Conservation (phyloP, 768 basidiomycete genomes). For the Cytidiella melzeri region DNA sequence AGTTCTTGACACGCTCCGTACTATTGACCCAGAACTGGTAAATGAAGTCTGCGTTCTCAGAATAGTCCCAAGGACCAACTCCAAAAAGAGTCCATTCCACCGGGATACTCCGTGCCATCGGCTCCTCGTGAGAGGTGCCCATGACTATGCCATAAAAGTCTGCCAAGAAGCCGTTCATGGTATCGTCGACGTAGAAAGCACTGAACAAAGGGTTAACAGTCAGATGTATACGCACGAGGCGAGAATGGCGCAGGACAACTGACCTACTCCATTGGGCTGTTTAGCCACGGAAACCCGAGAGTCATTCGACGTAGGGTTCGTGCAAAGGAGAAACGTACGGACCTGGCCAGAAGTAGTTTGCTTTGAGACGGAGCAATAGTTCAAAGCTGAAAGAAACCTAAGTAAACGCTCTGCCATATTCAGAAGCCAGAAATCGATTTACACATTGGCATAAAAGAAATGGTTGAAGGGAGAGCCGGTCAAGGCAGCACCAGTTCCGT, state of each 20-base stretch:
- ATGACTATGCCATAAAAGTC: slow-evolving; percentile 64
- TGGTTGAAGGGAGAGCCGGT: slow-evolving; percentile 58
- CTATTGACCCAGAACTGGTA: slow-evolving; percentile 59
- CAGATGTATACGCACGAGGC: neutral
- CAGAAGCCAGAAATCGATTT: slow-evolving; percentile 15
- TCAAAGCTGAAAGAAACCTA: slow-evolving; percentile 44
- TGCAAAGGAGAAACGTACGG: neutral
- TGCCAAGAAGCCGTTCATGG: slow-evolving; percentile 54
- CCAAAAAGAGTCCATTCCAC: slow-evolving; percentile 57
- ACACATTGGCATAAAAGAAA: slow-evolving; percentile 53
- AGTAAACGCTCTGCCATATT: slow-evolving; percentile 9
- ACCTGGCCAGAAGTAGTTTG: slow-evolving; percentile 67
- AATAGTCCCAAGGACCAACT: slow-evolving; percentile 58
- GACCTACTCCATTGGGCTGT: slow-evolving; percentile 32
- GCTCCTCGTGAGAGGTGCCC: slow-evolving; percentile 73
- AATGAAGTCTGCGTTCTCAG: slow-evolving; percentile 45
- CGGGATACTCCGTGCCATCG: slow-evolving; percentile 68
- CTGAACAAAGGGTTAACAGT: slow-evolving; percentile 11
- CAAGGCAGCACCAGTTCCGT: slow-evolving; percentile 45
- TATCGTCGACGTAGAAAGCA: slow-evolving; percentile 54
- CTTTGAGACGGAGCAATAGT: slow-evolving; percentile 57
- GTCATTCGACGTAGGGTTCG: neutral
- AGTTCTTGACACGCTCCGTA: slow-evolving; percentile 49
- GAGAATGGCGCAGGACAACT: slow-evolving; percentile 11
- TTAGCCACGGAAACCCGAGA: neutral